Conservation (phyloP, 2,329 filamentous ascomycete genomes). For the Xylaria digitata region DNA sequence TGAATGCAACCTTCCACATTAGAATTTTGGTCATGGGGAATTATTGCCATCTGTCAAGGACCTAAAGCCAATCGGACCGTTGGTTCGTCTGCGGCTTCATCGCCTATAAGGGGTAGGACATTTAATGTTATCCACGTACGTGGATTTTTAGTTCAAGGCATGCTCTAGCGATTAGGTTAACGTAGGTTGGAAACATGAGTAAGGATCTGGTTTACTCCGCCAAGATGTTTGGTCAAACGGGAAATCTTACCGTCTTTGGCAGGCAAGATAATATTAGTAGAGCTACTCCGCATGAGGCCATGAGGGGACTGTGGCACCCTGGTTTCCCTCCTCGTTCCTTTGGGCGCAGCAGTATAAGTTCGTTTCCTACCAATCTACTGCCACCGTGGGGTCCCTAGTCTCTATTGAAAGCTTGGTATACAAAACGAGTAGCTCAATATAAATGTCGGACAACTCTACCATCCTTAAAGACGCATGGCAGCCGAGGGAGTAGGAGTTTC, state of each 20-base stretch:
- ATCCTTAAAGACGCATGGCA: background rate
- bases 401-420: background rate
- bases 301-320: conserved; percentile 5
- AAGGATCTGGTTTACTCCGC: background rate
- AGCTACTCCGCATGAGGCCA: conserved; percentile 18
- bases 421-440: background rate
- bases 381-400: background rate
- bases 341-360: too few species aligned
- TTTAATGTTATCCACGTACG: background rate
- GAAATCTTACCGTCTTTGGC: conserved; percentile 28
- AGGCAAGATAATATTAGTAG: conserved; percentile 14
- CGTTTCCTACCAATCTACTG: background rate
- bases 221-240: conserved; percentile 10
- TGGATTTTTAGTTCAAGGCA: background rate
- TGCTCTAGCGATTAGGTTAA: too few species aligned
- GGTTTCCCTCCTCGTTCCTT: background rate
- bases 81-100: conserved; percentile 14
- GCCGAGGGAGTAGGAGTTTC: background rate
- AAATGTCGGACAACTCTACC: too few species aligned
- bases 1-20: conserved; percentile 36
- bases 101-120: background rate
- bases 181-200: too few species aligned
- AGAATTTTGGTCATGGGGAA: conserved; percentile 14
- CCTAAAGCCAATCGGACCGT: conserved; percentile 25
- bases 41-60: conserved; percentile 9